These are phyloP conservation scores for Cercophora sp. DNA, from an alignment of 495 filamentous ascomycete genomes.

Conservation along the genomic window DNA sequence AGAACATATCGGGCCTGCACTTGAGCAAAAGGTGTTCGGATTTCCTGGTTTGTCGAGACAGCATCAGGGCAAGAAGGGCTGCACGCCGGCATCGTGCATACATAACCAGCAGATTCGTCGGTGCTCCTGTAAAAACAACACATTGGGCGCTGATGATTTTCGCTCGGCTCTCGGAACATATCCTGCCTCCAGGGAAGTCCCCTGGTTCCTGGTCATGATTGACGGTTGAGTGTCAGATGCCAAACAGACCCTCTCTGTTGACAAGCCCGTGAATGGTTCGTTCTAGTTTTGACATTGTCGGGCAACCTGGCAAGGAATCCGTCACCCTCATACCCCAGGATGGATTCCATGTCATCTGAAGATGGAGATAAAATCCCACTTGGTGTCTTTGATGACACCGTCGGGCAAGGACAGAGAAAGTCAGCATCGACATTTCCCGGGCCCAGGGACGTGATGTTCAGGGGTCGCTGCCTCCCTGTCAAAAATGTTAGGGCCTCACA, in stretches of 20 bases:
- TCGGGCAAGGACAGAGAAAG: background rate
- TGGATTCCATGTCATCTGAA: too few relatives aligned
- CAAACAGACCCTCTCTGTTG: conserved; percentile 8
- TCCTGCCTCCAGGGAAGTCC: conserved; percentile 1
- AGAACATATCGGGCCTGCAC: background rate
- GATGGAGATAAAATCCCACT: background rate
- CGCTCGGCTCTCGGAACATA: conserved; percentile 11
- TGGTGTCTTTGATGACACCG: background rate
- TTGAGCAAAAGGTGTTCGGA: background rate
- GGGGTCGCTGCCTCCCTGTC: background rate
- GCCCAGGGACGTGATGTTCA: background rate
- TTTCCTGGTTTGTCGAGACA: conserved; percentile 2
- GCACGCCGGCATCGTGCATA: conserved; percentile 6
- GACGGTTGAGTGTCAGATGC: conserved; percentile 15
- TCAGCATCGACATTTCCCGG: background rate
- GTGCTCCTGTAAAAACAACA: conserved; percentile 6
- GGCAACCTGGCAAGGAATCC: too few relatives aligned
- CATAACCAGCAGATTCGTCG: background rate
- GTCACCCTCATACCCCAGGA: too few relatives aligned
- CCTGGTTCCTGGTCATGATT: conserved; percentile 7
- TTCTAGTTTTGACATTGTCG: background rate
- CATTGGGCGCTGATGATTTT: conserved; percentile 11
- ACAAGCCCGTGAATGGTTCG: background rate
- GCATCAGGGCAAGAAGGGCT: background rate
- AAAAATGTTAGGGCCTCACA: conserved; percentile 1